Conservation (phyloP, 805 yeast species). For the Cyberlindnera xylosilytica region DNA sequence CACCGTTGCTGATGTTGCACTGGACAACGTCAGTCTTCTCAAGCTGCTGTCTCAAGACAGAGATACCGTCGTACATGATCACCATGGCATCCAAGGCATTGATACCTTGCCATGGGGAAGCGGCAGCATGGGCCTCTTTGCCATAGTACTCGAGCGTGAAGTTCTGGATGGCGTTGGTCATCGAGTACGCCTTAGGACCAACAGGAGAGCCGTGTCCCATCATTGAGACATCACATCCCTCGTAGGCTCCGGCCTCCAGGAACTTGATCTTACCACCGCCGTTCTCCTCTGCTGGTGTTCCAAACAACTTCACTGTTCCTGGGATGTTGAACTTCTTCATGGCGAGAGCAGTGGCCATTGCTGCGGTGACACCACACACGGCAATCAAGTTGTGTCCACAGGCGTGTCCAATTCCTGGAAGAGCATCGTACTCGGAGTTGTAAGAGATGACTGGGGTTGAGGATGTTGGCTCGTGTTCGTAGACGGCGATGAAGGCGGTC, state of each 20-base stretch:
- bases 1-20: slow-evolving; percentile 8
- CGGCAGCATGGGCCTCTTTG: slow-evolving; percentile 16
- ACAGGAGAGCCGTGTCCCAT: slow-evolving; percentile 5
- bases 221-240: slow-evolving; percentile 9
- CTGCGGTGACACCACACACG: slow-evolving; percentile 8
- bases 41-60: slow-evolving; percentile 12
- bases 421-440: slow-evolving; percentile 14
- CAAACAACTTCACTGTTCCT: slow-evolving; percentile 13
- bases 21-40: slow-evolving; percentile 9
- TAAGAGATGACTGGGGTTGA: slow-evolving; percentile 8
- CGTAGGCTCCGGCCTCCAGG: slow-evolving; percentile 11
- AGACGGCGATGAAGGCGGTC: slow-evolving; percentile 10
- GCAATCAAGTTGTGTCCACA: slow-evolving; percentile 15
- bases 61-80: slow-evolving; percentile 4
- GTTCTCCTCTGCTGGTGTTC: slow-evolving; percentile 13
- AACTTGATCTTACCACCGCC: slow-evolving; percentile 15
- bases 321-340: slow-evolving; percentile 11
- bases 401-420: slow-evolving; percentile 12
- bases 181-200: not conserved
- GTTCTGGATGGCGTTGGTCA: slow-evolving; percentile 9
- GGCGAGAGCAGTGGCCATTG: slow-evolving; percentile 8
- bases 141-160: slow-evolving; percentile 10
- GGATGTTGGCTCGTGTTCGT: slow-evolving; percentile 1
- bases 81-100: slow-evolving; percentile 14
- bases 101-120: slow-evolving; percentile 14